phyloP scores from a whole-genome alignment of 129 eudicot species.

The Helichrysum umbraculigerum region DNA sequence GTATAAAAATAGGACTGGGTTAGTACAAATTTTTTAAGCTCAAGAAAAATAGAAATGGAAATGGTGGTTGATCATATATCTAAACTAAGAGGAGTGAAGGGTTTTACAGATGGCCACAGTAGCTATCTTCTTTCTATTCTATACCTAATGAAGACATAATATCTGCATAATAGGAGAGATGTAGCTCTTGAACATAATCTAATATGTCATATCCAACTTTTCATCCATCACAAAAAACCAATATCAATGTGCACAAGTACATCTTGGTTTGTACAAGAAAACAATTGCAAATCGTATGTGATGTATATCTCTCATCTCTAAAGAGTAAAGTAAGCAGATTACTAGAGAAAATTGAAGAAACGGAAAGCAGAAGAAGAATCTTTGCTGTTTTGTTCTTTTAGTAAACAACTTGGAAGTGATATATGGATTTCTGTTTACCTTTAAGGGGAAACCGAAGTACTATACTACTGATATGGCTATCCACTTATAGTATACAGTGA shows the following conservation, averaged over 20 bases:
- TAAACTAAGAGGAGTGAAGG: neutral
- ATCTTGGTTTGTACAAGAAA: conserved; percentile 2
- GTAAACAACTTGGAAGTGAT: no score
- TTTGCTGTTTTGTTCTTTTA: no score
- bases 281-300: neutral
- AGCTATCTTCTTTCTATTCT: no score
- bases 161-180: conserved; percentile 5
- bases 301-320: neutral
- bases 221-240: neutral
- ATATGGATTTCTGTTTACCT: no score
- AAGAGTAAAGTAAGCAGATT: neutral
- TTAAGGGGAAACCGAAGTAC: no score
- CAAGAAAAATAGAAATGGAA: conserved; percentile 9
- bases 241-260: neutral
- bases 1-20: conserved; percentile 1
- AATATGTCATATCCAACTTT: neutral
- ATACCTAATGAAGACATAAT: neutral
- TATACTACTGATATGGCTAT: no score
- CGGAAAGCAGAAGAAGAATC: no score
- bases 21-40: neutral
- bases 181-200: neutral
- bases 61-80: neutral
- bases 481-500: no score
- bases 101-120: neutral
- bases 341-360: neutral